Conservation (phyloP, 345 rosid genomes). For the Hibiscus syriacus region DNA sequence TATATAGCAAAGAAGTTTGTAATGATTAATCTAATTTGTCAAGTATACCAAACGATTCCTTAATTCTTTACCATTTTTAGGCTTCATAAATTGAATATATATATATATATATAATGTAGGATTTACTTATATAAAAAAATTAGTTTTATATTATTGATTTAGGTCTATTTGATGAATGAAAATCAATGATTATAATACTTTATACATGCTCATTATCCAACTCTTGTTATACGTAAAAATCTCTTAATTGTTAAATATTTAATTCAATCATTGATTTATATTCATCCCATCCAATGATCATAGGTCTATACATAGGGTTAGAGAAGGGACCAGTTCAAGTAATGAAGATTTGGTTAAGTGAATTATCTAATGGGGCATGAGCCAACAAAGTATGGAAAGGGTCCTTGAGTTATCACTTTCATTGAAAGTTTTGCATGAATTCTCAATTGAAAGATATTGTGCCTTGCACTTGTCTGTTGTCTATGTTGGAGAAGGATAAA, state of each 20-base stretch:
- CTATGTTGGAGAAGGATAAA: neutral
- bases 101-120: too few relatives aligned
- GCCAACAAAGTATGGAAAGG: neutral
- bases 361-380: neutral
- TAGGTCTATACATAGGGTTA: too few relatives aligned
- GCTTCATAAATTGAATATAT: neutral
- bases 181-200: too few relatives aligned
- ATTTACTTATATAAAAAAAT: too few relatives aligned
- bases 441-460: neutral
- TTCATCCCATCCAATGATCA: too few relatives aligned
- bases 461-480: neutral
- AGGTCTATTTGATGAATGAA: too few relatives aligned
- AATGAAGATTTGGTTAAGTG: conserved; percentile 4
- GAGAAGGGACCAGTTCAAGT: neutral
- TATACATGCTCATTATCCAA: too few relatives aligned
- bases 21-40: neutral
- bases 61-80: neutral
- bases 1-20: neutral
- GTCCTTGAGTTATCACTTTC: neutral
- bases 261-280: too few relatives aligned
- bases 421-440: neutral
- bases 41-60: neutral
- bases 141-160: too few relatives aligned
- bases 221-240: too few relatives aligned
- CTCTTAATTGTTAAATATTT: too few relatives aligned